Evolutionary conservation across 2,329 filamentous ascomycete genomes (phyloP).

Genomic region (Penicillium freii): DNA sequence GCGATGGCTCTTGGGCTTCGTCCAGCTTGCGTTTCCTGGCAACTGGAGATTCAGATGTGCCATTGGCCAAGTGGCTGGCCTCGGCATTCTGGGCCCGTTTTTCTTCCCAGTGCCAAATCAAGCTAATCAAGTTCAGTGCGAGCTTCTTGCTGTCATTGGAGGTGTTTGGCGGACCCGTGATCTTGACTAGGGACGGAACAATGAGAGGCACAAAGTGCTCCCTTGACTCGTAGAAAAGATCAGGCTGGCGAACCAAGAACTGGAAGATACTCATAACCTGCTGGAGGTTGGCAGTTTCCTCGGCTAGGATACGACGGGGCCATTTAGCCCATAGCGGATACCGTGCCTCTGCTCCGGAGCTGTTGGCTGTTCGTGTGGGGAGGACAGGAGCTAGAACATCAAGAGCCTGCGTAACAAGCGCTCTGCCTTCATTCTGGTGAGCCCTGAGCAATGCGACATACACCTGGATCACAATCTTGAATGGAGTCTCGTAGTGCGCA

Average conservation of each 20-base stretch:
- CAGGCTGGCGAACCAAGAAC: slow-evolving; percentile 87
- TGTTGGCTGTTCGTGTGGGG: slow-evolving; percentile 64
- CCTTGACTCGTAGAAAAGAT: slow-evolving; percentile 90
- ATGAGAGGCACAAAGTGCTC: slow-evolving; percentile 89
- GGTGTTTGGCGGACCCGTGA: slow-evolving; percentile 73
- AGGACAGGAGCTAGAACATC: slow-evolving; percentile 94
- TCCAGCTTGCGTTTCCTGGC: slow-evolving; percentile 75
- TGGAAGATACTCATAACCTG: slow-evolving; percentile 98
- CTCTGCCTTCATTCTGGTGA: slow-evolving; percentile 90
- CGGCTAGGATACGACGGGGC: slow-evolving; percentile 83
- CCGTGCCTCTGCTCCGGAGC: slow-evolving; percentile 66
- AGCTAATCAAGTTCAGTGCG: slow-evolving; percentile 81
- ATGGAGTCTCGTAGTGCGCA: slow-evolving; percentile 89
- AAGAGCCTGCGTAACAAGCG: slow-evolving; percentile 87
- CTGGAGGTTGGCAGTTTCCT: slow-evolving; percentile 91
- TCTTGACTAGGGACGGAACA: slow-evolving; percentile 83
- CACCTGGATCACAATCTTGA: slow-evolving; percentile 93
- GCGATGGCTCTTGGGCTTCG: slow-evolving; percentile 51
- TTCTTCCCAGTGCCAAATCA: slow-evolving; percentile 93
- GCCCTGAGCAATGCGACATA: slow-evolving; percentile 88
- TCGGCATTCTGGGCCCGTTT: slow-evolving; percentile 66
- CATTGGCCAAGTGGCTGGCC: slow-evolving; percentile 29
- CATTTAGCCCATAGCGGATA: slow-evolving; percentile 83
- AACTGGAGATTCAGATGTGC: slow-evolving; percentile 67
- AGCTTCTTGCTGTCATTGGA: slow-evolving; percentile 91